Conservation (phyloP, 1,284 basidiomycete species). For the Pseudozyma sp. region DNA sequence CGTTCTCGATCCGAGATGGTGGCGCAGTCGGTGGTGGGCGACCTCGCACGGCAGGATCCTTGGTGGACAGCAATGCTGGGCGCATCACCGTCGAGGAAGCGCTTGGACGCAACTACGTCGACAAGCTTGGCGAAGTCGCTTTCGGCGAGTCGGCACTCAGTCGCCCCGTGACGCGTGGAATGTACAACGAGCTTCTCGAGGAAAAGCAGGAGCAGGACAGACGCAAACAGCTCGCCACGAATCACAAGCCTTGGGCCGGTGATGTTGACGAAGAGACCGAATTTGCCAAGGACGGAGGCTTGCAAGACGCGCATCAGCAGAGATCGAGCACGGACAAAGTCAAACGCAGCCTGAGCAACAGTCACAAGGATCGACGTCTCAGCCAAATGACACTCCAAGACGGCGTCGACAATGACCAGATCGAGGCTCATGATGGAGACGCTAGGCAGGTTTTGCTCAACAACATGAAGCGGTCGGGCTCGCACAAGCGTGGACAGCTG, state of each 20-base stretch:
- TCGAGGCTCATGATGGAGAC: constrained; percentile 15
- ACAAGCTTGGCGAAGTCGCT: constrained; percentile 56
- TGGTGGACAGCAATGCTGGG: constrained; percentile 7
- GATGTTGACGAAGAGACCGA: constrained; percentile 25
- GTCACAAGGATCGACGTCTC: constrained; percentile 28
- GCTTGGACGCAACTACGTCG: constrained; percentile 52
- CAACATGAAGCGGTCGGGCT: constrained; percentile 24
- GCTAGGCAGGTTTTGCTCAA: constrained; percentile 22
- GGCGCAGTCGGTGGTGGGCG: background rate
- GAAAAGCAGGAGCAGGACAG: constrained; percentile 51
- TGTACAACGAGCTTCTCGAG: constrained; percentile 53
- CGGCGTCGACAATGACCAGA: constrained; percentile 24
- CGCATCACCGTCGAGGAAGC: constrained; percentile 46
- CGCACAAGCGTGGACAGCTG: constrained; percentile 10
- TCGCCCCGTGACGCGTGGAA: constrained; percentile 52
- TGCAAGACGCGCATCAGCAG: constrained; percentile 3
- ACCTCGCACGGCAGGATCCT: constrained; percentile 6
- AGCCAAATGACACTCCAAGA: constrained; percentile 45
- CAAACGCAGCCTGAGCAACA: constrained; percentile 31
- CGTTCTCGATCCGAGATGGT: constrained; percentile 43
- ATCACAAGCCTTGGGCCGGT: constrained; percentile 35
- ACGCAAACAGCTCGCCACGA: constrained; percentile 14
- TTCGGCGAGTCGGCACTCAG: constrained; percentile 58
- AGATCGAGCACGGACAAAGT: constrained; percentile 7
- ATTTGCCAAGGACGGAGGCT: constrained; percentile 1